These are phyloP conservation scores for Tetrapyrgos nigripes DNA, from an alignment of 1,284 basidiomycete genomes.

Conservation along the genomic window DNA sequence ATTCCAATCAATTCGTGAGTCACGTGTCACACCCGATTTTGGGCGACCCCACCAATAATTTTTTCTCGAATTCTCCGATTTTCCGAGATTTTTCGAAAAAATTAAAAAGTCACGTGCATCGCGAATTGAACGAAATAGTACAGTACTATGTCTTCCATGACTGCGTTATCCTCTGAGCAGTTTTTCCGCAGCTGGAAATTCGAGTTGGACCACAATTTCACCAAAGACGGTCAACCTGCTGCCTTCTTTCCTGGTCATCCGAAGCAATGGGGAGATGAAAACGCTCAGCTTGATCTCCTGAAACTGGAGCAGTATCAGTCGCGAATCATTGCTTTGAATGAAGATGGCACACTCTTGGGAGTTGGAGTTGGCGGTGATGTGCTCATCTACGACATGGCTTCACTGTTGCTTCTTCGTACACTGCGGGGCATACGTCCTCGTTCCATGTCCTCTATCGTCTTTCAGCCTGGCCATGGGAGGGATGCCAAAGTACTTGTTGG, in stretches of 20 bases:
- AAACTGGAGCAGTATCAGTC: no score
- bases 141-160: not conserved
- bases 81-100: no score
- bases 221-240: not conserved
- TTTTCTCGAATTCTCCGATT: no score
- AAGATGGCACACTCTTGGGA: slow-evolving; percentile 1
- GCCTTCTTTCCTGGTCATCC: slow-evolving; percentile 4
- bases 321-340: slow-evolving; percentile 6
- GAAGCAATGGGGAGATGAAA: slow-evolving; percentile 3
- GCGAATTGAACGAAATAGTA: no score
- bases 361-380: slow-evolving; percentile 1
- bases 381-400: slow-evolving; percentile 4
- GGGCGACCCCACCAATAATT: no score
- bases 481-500: not conserved
- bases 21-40: no score
- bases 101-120: no score
- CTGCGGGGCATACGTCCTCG: not conserved
- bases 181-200: not conserved
- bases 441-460: not conserved
- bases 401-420: not conserved
- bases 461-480: slow-evolving; percentile 7
- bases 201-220: not conserved
- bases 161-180: not conserved
- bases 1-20: no score
- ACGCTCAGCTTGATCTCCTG: not conserved